These are phyloP conservation scores for Pseudogymnoascus sp. DNA, from an alignment of 2,329 filamentous ascomycete species.

Conservation along the genomic window DNA sequence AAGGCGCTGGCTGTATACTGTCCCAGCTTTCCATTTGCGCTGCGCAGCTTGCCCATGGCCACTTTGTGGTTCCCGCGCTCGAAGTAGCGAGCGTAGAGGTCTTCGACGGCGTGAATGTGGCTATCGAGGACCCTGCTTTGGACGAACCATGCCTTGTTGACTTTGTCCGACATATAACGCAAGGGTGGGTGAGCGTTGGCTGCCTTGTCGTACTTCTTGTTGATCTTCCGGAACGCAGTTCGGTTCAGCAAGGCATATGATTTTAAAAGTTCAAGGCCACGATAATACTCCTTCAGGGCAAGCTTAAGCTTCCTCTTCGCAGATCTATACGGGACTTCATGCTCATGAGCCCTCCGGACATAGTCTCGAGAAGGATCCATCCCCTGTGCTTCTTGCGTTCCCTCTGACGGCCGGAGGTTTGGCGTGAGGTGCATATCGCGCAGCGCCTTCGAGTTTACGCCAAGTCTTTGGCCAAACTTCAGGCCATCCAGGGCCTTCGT, in stretches of 20 bases:
- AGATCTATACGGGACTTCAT: conserved; percentile 72
- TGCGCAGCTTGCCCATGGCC: conserved; percentile 78
- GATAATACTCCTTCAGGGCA: conserved; percentile 88
- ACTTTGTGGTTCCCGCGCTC: conserved; percentile 90
- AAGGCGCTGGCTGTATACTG: conserved; percentile 54
- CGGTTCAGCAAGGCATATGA: conserved; percentile 84
- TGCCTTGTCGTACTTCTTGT: conserved; percentile 97
- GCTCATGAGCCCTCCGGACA: conserved; percentile 37
- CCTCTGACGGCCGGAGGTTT: conserved; percentile 36
- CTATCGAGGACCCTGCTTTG: conserved; percentile 77
- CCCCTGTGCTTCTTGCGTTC: conserved; percentile 19
- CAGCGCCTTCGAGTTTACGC: conserved; percentile 54
- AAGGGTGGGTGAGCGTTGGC: conserved; percentile 69
- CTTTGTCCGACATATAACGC: conserved; percentile 83
- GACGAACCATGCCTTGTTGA: conserved; percentile 86
- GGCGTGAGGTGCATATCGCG: conserved; percentile 39
- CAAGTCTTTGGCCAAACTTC: conserved; percentile 30
- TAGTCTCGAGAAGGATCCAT: conserved; percentile 40
- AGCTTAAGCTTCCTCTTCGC: conserved; percentile 90
- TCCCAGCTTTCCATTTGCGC: conserved; percentile 52
- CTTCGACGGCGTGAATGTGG: conserved; percentile 74
- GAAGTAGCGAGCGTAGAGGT: conserved; percentile 91
- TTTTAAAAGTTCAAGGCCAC: conserved; percentile 84
- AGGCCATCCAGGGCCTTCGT: conserved; percentile 23
- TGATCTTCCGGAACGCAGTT: conserved; percentile 92